Conservation (phyloP, 1,139 yeast genomes). For the Nakaseomyces glabratus region DNA sequence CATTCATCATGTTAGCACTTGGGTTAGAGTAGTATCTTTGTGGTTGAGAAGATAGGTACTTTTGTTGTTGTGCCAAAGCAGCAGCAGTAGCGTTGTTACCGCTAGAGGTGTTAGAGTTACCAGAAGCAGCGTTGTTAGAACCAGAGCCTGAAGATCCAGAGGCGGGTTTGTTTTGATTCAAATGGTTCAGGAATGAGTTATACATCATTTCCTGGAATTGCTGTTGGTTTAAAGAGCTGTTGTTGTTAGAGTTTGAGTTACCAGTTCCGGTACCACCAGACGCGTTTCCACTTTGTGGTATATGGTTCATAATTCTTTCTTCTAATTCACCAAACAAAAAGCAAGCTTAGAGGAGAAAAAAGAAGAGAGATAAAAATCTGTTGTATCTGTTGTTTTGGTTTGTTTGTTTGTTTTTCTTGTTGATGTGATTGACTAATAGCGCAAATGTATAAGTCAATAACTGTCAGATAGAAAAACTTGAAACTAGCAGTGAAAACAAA, state of each 20-base stretch:
- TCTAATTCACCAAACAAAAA: too few relatives aligned
- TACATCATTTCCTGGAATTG: slow-evolving; percentile 26
- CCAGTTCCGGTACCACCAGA: slow-evolving; percentile 6
- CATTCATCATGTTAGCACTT: slow-evolving; percentile 4
- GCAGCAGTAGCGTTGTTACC: slow-evolving; percentile 6
- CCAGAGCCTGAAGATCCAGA: slow-evolving; percentile 7
- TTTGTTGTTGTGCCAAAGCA: slow-evolving; percentile 6
- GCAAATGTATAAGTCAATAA: too few relatives aligned
- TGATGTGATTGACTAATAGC: too few relatives aligned
- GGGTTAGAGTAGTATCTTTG: slow-evolving; percentile 8
- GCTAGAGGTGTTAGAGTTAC: slow-evolving; percentile 13
- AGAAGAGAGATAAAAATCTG: too few relatives aligned
- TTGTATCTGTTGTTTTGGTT: too few relatives aligned
- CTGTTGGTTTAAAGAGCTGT: slow-evolving; percentile 19
- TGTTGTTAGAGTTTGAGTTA: slow-evolving; percentile 12
- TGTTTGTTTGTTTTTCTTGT: too few relatives aligned
- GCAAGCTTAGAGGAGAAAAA: too few relatives aligned
- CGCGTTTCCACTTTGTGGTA: slow-evolving; percentile 5
- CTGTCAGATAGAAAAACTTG: too few relatives aligned
- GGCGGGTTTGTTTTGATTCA: slow-evolving; percentile 22
- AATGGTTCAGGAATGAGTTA: slow-evolving; percentile 23
- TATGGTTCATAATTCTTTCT: slow-evolving; percentile 4
- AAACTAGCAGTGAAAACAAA: too few relatives aligned
- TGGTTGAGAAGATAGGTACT: neutral
- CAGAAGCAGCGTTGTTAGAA: slow-evolving; percentile 17